Base-by-base conservation (phyloP, 768 basidiomycete genomes). In the Macrolepiota dolichaula region DNA sequence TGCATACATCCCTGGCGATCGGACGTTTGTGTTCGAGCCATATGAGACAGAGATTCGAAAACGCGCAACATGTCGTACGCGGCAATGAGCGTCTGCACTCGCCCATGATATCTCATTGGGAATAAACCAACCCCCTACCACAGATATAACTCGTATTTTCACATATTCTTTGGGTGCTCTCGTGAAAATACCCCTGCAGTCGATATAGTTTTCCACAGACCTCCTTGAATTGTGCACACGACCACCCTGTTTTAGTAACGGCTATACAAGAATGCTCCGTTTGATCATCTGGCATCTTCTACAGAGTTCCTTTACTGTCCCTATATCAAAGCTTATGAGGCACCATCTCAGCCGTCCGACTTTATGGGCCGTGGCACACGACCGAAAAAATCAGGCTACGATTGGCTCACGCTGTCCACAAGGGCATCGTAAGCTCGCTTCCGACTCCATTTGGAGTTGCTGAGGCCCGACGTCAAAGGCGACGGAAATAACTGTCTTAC, bases 361-460 rank as follows among this genome's bases (percentile, higher is more conserved):
- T 22, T 49, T 9, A 25, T 22, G 12, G 10, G 40, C 40, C 9
- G 29, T 44, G 56, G 59, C 59, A 60, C 59, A 52, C 59, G 59
- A 60, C 59, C 32, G 19, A 11, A 60, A 53, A 60, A 44, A 19
- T 22, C 27, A n/a, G 44, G 19, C 40, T 5, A 13, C 46, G 51
- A 60, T 60, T 60, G 51, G 58, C 44, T 35, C n/a, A 25, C n/a
- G 35, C 11, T 7, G 32, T 19, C 19, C 13, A 19, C 19, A 44
- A 17, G 9, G 51, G 29, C 27, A n/a, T 29, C 52, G 15, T 22
- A 54, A 38, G 11, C 17, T 25, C 37, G 19, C 11, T 38, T 54
- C 52, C 35, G 52, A 22, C 15, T 38, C 52, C 10, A 49, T 54
- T 24, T 36, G 52, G 52, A 38, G 13, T 36, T 37, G 38, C 35